Base-by-base conservation (phyloP, 345 rosid species). In the Eutrema heterophyllum region DNA sequence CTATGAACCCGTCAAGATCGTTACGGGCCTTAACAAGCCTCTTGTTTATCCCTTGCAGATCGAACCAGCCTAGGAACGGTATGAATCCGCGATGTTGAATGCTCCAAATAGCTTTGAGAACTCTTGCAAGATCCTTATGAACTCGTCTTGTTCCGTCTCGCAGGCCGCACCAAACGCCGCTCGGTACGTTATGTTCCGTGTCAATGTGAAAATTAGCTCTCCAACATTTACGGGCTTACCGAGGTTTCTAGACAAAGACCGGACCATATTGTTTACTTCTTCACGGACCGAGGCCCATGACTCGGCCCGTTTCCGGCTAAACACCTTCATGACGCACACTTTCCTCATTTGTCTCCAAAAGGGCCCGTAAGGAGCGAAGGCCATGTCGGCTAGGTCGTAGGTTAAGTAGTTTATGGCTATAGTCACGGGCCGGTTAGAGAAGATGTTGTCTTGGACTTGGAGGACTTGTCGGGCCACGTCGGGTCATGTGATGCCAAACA, bases 311-410 rank as follows among this genome's bases (percentile, higher is more conserved):
- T 87, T 94, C 5, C 98, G 87, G 78, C 98, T 91, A 65, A 94
- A 94, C 29, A 91, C 80, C 80, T 85, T 87, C 86, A 89, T 84
- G 64, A 89, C 97, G 30, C 96, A 86, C 3, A 91, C 81, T 82
- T 94, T 94, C 1, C 98, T 78, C 98, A 91, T 91, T 82, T 94
- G 97, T 35, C 97, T 75, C 98, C 98, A 91, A 43, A 89, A 91
- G 0, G 97, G 96, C 2, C 98, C 98, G 71, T 91, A 93, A 78
- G 92, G 87, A 27, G 98, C 95, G 38, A 93, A 93, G 43, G 98
- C 98, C 98, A 93, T 93, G 62, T 93, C 97, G 8, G 97, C 91
- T 5, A 97, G 82, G 50, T 88, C 84, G 45, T 93, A 93, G 6
- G 96, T 91, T 13, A 93, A 85, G 78, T 88, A 91, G 54, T 83